These are phyloP conservation scores for Cicer bijugum DNA, from an alignment of 306 rosid genomes.

Conservation along the genomic window DNA sequence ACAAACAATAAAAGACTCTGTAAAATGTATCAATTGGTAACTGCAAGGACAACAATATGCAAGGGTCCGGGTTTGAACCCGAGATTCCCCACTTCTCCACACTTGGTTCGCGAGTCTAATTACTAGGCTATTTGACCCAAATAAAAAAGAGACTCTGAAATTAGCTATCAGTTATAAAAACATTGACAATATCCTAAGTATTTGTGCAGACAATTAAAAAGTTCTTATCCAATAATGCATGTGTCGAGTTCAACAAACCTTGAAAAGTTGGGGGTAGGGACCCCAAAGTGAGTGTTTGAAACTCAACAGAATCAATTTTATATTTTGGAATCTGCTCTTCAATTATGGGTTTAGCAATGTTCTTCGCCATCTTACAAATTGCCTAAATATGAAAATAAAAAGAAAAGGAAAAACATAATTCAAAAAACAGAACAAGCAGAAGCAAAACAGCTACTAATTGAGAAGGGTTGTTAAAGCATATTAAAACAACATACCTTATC, in stretches of 20 bases:
- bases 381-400: slow-evolving; percentile 53
- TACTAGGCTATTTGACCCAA: too few relatives aligned
- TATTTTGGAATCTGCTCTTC: slow-evolving; percentile 85
- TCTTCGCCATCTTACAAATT: slow-evolving; percentile 77
- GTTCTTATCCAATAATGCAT: slow-evolving; percentile 14
- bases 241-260: slow-evolving; percentile 56
- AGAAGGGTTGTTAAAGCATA: background rate
- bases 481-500: slow-evolving; percentile 67
- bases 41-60: too few relatives aligned
- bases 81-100: too few relatives aligned
- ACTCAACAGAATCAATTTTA: slow-evolving; percentile 82
- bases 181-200: background rate
- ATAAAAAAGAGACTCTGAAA: background rate
- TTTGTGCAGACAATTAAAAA: slow-evolving; percentile 1
- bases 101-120: too few relatives aligned
- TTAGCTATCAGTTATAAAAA: background rate
- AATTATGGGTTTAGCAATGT: slow-evolving; percentile 79
- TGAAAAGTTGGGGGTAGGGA: slow-evolving; percentile 93
- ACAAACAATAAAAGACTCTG: background rate
- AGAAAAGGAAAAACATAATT: background rate
- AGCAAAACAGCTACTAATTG: background rate
- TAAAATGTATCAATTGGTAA: too few relatives aligned
- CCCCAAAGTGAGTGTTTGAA: slow-evolving; percentile 77
- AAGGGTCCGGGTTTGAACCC: too few relatives aligned
- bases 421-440: slow-evolving; percentile 16